A percentile compares a stretch with the other conserved stretches of the same genome.
Evolutionary conservation across 345 rosid genomes (phyloP).

Genomic region (Pistacia vera): DNA sequence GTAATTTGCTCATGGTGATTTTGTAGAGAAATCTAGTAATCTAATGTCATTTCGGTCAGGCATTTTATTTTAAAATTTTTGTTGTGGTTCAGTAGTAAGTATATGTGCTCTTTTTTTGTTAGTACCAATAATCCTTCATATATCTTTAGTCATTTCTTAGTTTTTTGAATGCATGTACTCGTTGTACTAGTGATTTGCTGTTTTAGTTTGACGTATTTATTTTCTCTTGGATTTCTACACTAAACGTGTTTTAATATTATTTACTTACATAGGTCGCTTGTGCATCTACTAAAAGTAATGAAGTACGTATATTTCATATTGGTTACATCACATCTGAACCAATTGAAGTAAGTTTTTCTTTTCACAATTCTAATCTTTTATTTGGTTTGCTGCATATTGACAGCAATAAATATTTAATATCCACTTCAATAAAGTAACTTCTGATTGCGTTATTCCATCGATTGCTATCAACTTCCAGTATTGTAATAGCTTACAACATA

Average conservation of each 20-base stretch:
- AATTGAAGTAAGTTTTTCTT: conserved; percentile 52
- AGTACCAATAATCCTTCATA: background rate
- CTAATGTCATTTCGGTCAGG: background rate
- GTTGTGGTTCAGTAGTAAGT: background rate
- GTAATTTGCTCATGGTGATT: background rate
- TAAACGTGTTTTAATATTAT: conserved; percentile 1
- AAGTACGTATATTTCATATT: conserved; percentile 71
- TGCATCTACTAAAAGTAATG: conserved; percentile 55
- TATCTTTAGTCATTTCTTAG: background rate
- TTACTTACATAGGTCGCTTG: conserved; percentile 68
- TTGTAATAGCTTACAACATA: background rate
- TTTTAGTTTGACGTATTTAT: conserved; percentile 9
- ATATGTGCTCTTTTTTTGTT: background rate
- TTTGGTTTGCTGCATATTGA: background rate
- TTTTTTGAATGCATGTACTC: conserved; percentile 1
- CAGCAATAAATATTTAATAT: background rate
- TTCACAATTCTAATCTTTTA: conserved; percentile 13
- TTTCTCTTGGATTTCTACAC: background rate
- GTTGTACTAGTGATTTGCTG: background rate
- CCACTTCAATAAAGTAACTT: background rate
- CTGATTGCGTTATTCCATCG: background rate
- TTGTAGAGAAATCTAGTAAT: background rate
- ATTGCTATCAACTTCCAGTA: background rate
- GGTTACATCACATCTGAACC: conserved; percentile 81
- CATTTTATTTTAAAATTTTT: background rate